Evolutionary conservation across 2,329 filamentous ascomycete species (phyloP).

Genomic region (Hypoxylon rubiginosum): DNA sequence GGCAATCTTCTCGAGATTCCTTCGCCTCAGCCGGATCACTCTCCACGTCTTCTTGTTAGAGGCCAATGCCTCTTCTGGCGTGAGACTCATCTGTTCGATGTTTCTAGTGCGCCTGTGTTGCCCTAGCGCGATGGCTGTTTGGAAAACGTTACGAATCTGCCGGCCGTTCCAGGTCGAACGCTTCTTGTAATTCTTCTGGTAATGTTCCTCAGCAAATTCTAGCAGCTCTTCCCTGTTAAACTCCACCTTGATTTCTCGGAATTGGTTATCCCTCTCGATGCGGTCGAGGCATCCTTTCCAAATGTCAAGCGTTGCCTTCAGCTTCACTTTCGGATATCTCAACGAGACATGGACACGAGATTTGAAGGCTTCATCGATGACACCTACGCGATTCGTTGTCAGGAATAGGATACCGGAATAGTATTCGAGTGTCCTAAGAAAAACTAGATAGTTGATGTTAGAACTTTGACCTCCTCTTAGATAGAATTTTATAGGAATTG

Average conservation of each 20-base stretch:
- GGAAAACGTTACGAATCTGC: constrained; percentile 49
- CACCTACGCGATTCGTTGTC: constrained; percentile 43
- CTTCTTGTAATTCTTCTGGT: constrained; percentile 15
- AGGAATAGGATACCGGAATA: constrained; percentile 44
- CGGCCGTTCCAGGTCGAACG: constrained; percentile 43
- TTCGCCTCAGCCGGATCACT: constrained; percentile 22
- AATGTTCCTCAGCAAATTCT: constrained; percentile 34
- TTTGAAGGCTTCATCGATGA: constrained; percentile 46
- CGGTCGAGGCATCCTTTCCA: constrained; percentile 44
- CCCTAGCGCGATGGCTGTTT: constrained; percentile 43
- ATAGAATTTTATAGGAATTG: neutral
- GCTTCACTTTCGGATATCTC: constrained; percentile 35
- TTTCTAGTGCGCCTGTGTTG: constrained; percentile 32
- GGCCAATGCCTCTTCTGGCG: constrained; percentile 16
- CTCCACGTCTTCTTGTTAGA: constrained; percentile 26
- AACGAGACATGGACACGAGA: constrained; percentile 45
- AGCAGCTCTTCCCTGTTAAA: constrained; percentile 27
- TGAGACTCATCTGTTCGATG: constrained; percentile 17
- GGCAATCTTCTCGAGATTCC: constrained; percentile 34
- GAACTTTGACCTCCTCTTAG: neutral
- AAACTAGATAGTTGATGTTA: constrained; percentile 21
- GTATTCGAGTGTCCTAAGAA: constrained; percentile 40
- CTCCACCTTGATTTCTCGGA: constrained; percentile 17
- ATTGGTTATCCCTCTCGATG: constrained; percentile 33
- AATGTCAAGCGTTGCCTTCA: constrained; percentile 28